Percentiles rank a stretch among this genome's conserved stretches.
Conservation (phyloP, 129 eudicot species). For the Flaveria trinervia region DNA sequence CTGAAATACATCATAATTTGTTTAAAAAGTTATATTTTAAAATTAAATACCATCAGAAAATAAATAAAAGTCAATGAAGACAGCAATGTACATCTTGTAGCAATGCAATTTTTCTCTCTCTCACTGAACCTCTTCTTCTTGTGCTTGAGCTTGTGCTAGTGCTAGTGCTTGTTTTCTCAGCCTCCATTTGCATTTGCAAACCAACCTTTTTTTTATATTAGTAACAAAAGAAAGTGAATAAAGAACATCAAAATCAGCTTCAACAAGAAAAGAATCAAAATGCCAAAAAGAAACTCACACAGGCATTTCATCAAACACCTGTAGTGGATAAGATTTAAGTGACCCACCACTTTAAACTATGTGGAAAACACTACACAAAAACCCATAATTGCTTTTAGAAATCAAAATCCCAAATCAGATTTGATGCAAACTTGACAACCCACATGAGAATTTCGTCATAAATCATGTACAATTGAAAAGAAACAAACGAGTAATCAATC, state of each 20-base stretch:
- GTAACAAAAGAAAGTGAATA: conserved; percentile 31
- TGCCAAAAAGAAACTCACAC: conserved; percentile 30
- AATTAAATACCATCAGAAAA: conserved; percentile 22
- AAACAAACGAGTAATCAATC: neutral
- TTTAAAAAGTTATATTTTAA: neutral
- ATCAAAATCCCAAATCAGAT: conserved; percentile 1
- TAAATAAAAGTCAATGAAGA: conserved; percentile 30
- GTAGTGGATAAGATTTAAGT: conserved; percentile 49
- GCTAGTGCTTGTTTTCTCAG: conserved; percentile 51
- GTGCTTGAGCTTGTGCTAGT: conserved; percentile 29
- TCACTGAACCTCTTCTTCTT: conserved; percentile 47
- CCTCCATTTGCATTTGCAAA: conserved; percentile 53
- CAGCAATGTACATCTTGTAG: conserved; percentile 72
- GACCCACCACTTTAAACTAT: conserved; percentile 32
- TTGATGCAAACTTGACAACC: neutral
- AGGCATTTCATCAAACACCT: conserved; percentile 32
- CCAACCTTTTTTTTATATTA: conserved; percentile 39
- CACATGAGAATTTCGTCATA: no score
- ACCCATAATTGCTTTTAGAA: conserved; percentile 25
- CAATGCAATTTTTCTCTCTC: conserved; percentile 74
- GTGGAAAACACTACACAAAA: conserved; percentile 18
- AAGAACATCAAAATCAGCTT: conserved; percentile 42
- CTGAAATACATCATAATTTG: neutral
- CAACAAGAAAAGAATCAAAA: conserved; percentile 51
- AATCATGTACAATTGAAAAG: neutral